Base-by-base conservation (phyloP, 495 filamentous ascomycete species). In the Baudoinia panamericana region DNA sequence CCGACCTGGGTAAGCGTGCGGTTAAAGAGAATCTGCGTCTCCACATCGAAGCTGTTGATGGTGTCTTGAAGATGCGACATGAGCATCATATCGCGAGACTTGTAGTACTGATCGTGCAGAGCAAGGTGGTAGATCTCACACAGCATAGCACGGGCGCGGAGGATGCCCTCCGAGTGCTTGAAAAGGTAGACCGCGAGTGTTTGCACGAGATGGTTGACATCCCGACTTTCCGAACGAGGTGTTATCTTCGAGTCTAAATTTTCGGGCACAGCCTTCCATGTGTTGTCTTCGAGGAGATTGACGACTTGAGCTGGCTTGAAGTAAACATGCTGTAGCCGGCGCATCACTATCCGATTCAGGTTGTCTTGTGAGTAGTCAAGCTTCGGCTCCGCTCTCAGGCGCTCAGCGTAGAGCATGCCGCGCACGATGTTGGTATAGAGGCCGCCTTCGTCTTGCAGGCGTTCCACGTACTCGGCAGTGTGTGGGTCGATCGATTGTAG, bases 1-100 rank as follows among this genome's bases (percentile, higher is more conserved):
- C 90, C 90, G 30, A 96, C 90, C 65, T 99, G 90, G 26, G 96
- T 92, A 17, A 99, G 72, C 11, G 90, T 94, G 36, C 90, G 79
- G 71, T 99, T 99, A 76, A 87, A 99, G 40, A 96, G 81, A 46
- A 99, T 99, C 63, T 99, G 90, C 24, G 83, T 94, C 63, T 76
- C 81, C 53, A 99, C 79, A 54, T 96, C 90, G 59, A 95, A 95
- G 61, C 78, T 92, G 61, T 71, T 66, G 60, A 96, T 95, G 48
- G 77, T 93, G 66, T 99, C 90, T 56, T 93, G 84, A 54, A 99
- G 65, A 65, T 99, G 90, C n/a, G 92, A 96, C 81, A 96, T 96
- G 56, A 99, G 75, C 80, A 96, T 88, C 77, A 96, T 83, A 61
- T 99, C 90, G 52, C 92, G 84, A 54, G 90, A 82, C 55, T 80